Conservation (phyloP, 371 early-diverging fungal species). For the Mucor plumbeus region DNA sequence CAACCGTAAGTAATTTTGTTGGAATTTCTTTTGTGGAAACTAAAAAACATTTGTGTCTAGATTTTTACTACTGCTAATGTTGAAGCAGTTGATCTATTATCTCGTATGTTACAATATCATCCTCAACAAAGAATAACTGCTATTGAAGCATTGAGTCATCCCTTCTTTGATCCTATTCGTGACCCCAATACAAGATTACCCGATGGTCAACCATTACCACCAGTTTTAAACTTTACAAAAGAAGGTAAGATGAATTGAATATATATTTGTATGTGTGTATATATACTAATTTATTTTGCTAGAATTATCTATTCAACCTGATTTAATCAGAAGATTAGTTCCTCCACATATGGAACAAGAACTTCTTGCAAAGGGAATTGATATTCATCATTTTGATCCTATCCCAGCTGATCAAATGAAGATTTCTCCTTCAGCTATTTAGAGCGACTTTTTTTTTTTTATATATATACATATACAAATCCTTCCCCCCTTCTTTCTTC, state of each 20-base stretch:
- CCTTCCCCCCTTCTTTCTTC: background rate
- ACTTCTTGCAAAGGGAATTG: conserved; percentile 55
- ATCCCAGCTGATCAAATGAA: conserved; percentile 49
- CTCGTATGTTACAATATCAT: conserved; percentile 91
- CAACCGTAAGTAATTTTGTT: conserved; percentile 57
- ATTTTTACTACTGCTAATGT: conserved; percentile 76
- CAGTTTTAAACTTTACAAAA: conserved; percentile 86
- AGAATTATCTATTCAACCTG: conserved; percentile 61
- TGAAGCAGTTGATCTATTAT: conserved; percentile 88
- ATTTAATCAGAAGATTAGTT: conserved; percentile 63
- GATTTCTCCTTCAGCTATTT: conserved; percentile 35
- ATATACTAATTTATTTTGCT: background rate
- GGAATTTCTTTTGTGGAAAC: background rate
- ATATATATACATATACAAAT: conserved; percentile 11
- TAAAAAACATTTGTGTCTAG: background rate
- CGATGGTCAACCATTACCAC: conserved; percentile 81
- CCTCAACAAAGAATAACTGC: conserved; percentile 90
- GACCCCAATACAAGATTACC: conserved; percentile 79
- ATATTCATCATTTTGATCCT: conserved; percentile 52
- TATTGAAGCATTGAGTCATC: conserved; percentile 91
- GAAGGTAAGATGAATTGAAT: conserved; percentile 60
- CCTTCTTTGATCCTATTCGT: conserved; percentile 95
- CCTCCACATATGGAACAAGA: conserved; percentile 67
- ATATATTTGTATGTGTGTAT: background rate
- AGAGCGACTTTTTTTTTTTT: conserved; percentile 6